phyloP scores from a whole-genome alignment of 192 early-diverging fungal species.

The Bifiguratus adelaidae region DNA sequence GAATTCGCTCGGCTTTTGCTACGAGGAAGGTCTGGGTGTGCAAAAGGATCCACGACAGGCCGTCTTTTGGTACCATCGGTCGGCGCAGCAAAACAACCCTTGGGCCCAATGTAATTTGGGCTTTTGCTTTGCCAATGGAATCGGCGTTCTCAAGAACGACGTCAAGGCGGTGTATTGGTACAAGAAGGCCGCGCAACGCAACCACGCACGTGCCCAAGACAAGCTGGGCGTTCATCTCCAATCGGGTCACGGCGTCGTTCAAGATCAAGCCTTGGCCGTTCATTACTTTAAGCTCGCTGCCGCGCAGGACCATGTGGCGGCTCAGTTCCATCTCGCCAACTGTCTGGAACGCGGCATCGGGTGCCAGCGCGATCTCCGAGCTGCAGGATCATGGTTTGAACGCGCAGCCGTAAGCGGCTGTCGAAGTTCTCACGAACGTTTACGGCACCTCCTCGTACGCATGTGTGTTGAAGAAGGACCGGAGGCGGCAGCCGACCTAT shows the following conservation, averaged over 20 bases:
- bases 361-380: conserved; percentile 7
- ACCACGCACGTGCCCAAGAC: conserved; percentile 44
- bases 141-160: conserved; percentile 49
- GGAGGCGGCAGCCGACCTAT: not conserved
- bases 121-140: conserved; percentile 65
- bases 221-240: conserved; percentile 42
- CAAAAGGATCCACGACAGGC: conserved; percentile 44
- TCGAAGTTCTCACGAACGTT: conserved; percentile 8
- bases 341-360: conserved; percentile 38
- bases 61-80: conserved; percentile 49
- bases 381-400: conserved; percentile 6
- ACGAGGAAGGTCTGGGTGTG: conserved; percentile 69
- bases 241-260: conserved; percentile 31
- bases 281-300: conserved; percentile 54
- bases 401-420: conserved; percentile 7
- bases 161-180: conserved; percentile 48
- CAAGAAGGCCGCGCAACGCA: conserved; percentile 37
- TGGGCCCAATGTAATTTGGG: conserved; percentile 82
- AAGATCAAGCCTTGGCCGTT: conserved; percentile 31
- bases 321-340: conserved; percentile 36
- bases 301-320: conserved; percentile 47
- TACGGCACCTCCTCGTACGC: conserved; percentile 4
- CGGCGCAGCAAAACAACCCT: conserved; percentile 62
- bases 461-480: conserved; percentile 7
- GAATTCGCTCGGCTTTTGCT: conserved; percentile 75